Conservation (phyloP, 1,139 yeast species). For the Sugiyamaella pinicola region DNA sequence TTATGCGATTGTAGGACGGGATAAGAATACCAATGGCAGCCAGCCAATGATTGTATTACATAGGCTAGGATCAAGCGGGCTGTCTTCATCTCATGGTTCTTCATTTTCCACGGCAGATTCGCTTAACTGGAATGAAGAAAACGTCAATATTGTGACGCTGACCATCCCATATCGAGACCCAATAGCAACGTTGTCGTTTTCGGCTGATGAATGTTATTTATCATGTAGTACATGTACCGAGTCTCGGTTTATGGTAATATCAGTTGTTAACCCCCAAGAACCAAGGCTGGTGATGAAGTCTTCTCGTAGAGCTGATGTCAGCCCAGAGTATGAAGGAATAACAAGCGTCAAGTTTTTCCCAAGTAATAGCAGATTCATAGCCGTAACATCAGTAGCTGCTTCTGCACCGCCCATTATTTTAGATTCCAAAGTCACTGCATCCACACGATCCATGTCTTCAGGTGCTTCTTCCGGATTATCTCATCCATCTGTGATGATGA, state of each 20-base stretch:
- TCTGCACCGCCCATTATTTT: constrained; percentile 60
- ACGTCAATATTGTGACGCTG: constrained; percentile 58
- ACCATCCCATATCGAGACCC: constrained; percentile 88
- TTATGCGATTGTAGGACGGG: constrained; percentile 80
- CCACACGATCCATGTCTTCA: constrained; percentile 27
- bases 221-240: constrained; percentile 86
- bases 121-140: constrained; percentile 16
- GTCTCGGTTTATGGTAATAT: constrained; percentile 73
- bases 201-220: constrained; percentile 67
- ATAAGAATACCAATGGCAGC: constrained; percentile 66
- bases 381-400: constrained; percentile 61
- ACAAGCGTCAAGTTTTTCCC: constrained; percentile 80
- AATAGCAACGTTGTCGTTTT: constrained; percentile 69
- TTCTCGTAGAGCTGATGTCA: constrained; percentile 58
- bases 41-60: constrained; percentile 80
- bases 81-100: constrained; percentile 17
- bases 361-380: constrained; percentile 53
- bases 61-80: constrained; percentile 26
- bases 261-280: constrained; percentile 60
- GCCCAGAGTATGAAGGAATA: constrained; percentile 81
- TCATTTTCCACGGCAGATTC: constrained; percentile 18
- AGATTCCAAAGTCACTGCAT: constrained; percentile 51
- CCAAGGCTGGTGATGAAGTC: constrained; percentile 76
- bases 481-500: constrained; percentile 57
- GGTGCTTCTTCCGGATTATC: constrained; percentile 44